Evolutionary conservation across 2,329 filamentous ascomycete genomes (phyloP), one percentile per base, ranked within the genome.

Genomic region (Fusarium torulosum): DNA sequence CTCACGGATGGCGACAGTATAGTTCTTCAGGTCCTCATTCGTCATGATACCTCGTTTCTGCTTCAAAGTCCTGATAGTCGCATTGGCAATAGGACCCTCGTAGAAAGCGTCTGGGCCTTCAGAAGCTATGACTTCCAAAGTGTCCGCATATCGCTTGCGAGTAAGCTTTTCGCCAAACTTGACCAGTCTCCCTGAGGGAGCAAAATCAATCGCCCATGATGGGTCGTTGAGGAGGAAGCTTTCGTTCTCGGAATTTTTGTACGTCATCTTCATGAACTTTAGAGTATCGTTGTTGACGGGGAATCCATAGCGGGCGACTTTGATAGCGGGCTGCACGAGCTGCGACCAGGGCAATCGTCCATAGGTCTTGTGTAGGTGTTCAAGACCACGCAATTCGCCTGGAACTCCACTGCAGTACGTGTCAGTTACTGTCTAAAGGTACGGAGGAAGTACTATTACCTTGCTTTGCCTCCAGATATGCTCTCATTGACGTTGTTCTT

Each of bases 121-220:
- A 1, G 85, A 75, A 0, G 91, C 90, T 68, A 96, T 91, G 0
- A 81, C 82, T 74, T 94, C 90, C 0, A 96, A 83, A 0, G 91
- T 93, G 62, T 91, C 80, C 1, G 91, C 92, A 75, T 92, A 94
- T 38, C 92, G 84, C 74, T 88, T 91, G 23, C 92, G 83, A 0
- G 90, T 93, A 65, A 96, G 91, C 1, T 79, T 91, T 68, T 96
- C 91, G n/a, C 90, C 90, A 4, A 92, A 76, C 20, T 83, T 82
- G 2, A 94, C 73, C 1, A 87, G 79, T 3, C 82, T 87, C 4
- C 92, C 93, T 59, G 91, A 86, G 0, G 92, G 92, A 3, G 93
- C 93, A 77, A 97, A 97, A 76, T 97, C 94, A 27, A 93, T 79
- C 0, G 93, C 91, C 91, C 93, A 97, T 0, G 86, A 84, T 0